A percentile compares a stretch with the other conserved stretches of the same genome.
These are phyloP conservation scores for Trichosporon faecale DNA, from an alignment of 1,284 basidiomycete species.

Conservation along the genomic window DNA sequence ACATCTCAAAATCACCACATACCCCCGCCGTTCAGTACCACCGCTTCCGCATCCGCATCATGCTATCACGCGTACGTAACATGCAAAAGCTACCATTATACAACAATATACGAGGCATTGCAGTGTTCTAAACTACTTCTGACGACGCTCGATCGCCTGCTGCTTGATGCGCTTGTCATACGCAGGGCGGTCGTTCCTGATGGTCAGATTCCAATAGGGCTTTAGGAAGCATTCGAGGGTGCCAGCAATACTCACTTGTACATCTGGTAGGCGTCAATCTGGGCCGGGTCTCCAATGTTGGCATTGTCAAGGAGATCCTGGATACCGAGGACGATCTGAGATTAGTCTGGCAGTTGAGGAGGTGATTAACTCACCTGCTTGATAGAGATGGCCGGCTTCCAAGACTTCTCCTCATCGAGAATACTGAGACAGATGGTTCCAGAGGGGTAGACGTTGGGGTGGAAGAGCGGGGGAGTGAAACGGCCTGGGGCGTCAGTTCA, in stretches of 20 bases:
- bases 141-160: conserved; percentile 74
- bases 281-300: conserved; percentile 91
- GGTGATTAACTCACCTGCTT: conserved; percentile 75
- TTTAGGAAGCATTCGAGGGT: not conserved
- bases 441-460: conserved; percentile 98
- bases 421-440: conserved; percentile 98
- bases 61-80: conserved; percentile 5
- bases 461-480: conserved; percentile 93
- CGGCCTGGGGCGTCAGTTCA: conserved; percentile 64
- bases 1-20: conserved; percentile 1
- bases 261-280: conserved; percentile 95
- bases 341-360: too few relatives aligned
- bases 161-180: conserved; percentile 79
- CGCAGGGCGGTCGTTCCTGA: conserved; percentile 79
- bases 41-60: not conserved
- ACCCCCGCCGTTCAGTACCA: not conserved
- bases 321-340: conserved; percentile 87
- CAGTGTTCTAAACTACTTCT: conserved; percentile 56
- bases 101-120: not conserved
- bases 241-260: conserved; percentile 69
- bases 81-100: conserved; percentile 8
- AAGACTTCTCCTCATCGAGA: conserved; percentile 96
- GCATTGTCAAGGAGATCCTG: conserved; percentile 92
- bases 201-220: conserved; percentile 12
- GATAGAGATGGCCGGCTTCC: conserved; percentile 98